These are phyloP conservation scores for Inga laurina DNA, from an alignment of 306 rosid genomes.

Conservation along the genomic window DNA sequence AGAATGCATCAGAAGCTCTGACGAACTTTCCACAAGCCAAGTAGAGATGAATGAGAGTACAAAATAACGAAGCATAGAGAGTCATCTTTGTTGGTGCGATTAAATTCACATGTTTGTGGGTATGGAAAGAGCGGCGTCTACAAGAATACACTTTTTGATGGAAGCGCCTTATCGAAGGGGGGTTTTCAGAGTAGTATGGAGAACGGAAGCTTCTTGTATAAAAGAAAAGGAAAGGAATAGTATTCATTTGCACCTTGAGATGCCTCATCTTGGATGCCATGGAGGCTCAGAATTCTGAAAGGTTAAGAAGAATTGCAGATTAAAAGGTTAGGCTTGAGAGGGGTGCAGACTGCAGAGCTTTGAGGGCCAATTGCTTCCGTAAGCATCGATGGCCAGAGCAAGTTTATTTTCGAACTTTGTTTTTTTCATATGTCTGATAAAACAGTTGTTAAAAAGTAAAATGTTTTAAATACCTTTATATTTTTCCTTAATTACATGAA, in stretches of 20 bases:
- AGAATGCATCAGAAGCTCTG: slow-evolving; percentile 53
- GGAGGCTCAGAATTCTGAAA: neutral
- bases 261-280: slow-evolving; percentile 33
- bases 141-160: slow-evolving; percentile 18
- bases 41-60: slow-evolving; percentile 75
- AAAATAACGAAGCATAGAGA: slow-evolving; percentile 66
- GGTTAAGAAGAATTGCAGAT: neutral
- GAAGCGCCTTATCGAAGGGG: slow-evolving; percentile 25
- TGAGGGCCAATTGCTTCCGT: neutral
- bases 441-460: neutral
- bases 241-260: slow-evolving; percentile 43
- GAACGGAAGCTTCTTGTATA: slow-evolving; percentile 25
- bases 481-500: too few relatives aligned
- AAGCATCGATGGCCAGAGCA: neutral
- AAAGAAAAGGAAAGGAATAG: slow-evolving; percentile 32
- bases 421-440: too few relatives aligned
- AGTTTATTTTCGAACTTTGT: neutral
- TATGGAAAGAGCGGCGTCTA: slow-evolving; percentile 14
- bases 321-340: neutral
- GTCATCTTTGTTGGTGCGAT: slow-evolving; percentile 46
- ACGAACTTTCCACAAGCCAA: slow-evolving; percentile 54
- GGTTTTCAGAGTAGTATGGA: neutral
- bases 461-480: too few relatives aligned
- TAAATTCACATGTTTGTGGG: slow-evolving; percentile 19
- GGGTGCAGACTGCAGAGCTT: neutral